Evolutionary conservation across 2,329 filamentous ascomycete genomes (phyloP).

Genomic region (Aspergillus spinulosporus): DNA sequence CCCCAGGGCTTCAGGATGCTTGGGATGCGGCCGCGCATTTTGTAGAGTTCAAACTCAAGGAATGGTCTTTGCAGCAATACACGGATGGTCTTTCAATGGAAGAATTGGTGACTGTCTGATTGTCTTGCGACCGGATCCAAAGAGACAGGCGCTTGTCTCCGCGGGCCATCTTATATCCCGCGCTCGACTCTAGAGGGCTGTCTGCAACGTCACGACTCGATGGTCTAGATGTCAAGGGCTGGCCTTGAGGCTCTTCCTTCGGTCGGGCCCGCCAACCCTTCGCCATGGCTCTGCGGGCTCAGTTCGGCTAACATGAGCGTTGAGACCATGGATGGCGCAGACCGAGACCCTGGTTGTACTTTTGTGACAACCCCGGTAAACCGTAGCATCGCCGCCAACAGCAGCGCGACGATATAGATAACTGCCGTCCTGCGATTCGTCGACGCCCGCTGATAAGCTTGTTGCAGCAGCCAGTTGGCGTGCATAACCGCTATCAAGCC

Average conservation of each 20-base stretch:
- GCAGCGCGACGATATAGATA: background rate
- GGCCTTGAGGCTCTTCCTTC: background rate
- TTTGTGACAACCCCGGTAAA: too few species aligned
- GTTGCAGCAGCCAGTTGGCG: background rate
- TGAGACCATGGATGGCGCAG: background rate
- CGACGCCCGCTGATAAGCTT: background rate
- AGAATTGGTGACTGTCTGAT: too few species aligned
- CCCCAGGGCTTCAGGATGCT: too few species aligned
- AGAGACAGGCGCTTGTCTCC: too few species aligned
- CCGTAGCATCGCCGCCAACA: too few species aligned
- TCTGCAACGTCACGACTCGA: background rate
- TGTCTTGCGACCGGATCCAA: too few species aligned
- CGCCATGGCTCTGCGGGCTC: background rate
- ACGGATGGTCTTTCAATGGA: too few species aligned
- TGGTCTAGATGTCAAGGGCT: background rate
- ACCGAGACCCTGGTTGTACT: background rate
- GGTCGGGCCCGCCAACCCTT: too few species aligned
- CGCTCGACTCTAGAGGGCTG: background rate
- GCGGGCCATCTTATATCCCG: background rate
- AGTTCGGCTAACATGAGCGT: background rate
- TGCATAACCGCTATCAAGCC: background rate
- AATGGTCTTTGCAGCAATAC: too few species aligned
- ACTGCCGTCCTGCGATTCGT: background rate
- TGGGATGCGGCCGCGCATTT: too few species aligned
- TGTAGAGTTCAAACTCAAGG: too few species aligned